Base-by-base conservation (phyloP, 1,284 basidiomycete species). In the Rhodotorula sp. region DNA sequence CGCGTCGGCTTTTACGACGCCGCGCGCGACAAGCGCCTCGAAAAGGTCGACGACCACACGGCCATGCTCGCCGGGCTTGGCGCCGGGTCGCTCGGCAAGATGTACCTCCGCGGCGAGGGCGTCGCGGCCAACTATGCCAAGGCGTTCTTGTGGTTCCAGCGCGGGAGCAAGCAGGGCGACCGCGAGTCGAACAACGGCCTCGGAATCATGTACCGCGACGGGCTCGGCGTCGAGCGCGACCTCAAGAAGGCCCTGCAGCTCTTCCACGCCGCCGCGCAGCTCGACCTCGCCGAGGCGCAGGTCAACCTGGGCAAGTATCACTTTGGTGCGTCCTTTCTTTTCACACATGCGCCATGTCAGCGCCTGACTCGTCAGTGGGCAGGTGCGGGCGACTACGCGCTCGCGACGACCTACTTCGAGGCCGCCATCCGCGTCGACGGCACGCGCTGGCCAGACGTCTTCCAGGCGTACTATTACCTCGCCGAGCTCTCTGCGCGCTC, bases 21-120 rank as follows among this genome's bases (percentile, higher is more conserved):
- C 44, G 59, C 63, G 14, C 79, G 79, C 67, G 80, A 80, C 64
- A 50, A 67, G 56, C 75, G 74, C 72, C 67, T 71, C 23, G 75
- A 74, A 10, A 70, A 66, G 44, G 66, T 68, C 14, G 78, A 79
- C n/a, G 85, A 88, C 44, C 84, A 86, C 10, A 85, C 86, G 4
- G 82, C 88, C 3, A 87, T 87, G 27, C 88, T 89, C 73, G 90
- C 90, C 0, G 88, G 91, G 0, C 87, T 88, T 3, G 89, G 91
- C 61, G 92, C 93, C 8, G 90, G 87, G 3, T 95, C 91, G 80
- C 81, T 99, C 3, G 97, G 96, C 0, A 86, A 91, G 68, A 97
- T 99, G 93, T 92, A 91, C 77, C 82, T 99, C 53, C 85, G 97
- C 52, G 96, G 96, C 0, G 97, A 99, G 80, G 96, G 96, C 14